Base-by-base conservation (phyloP, 192 early-diverging fungal species). In the Linnemannia schmuckeri region DNA sequence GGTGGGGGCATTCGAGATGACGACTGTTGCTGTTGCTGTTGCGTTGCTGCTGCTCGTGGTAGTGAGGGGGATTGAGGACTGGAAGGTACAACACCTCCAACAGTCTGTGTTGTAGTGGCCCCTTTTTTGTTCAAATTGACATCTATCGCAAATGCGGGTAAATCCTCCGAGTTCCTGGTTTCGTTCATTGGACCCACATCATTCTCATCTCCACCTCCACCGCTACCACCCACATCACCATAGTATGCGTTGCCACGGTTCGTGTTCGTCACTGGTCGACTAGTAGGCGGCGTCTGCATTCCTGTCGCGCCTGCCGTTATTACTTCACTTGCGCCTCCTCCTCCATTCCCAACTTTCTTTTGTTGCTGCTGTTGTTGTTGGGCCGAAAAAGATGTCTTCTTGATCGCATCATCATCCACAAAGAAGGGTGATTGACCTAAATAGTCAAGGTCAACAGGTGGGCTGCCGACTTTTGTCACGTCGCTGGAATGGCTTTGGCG, bases 401-500 rank as follows among this genome's bases (percentile, higher is more conserved):
- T 52, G 49, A 3, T 52, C 18, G n/a, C n/a, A 13, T 33, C 30
- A 33, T 35, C 61, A 12, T 33, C 30, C 30, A 27, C 61, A 66
- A 66, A 66, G 13, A 66, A 66, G 10, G 61, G 61, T 12, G 30
- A 66, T 4, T 27, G 27, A 15, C 30, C 30, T 6, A 49, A 27
- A 1, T 74, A 13, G 42, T 37, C 37, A 37, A 47, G 7, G 13
- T 35, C 20, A 1, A 37, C 38, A 12, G 74, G 33, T 10, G 76
- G 44, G 22, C 74, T 75, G 27, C 63, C 66, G 9, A 70, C 44
- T 30, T 78, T 78, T 0, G 76, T 78, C 13, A 33, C 35, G 17
- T 70, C 76, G 15, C 76, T 78, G 33, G 68, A 78, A 69, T 49
- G 61, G 30, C 76, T 78, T 44, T 68, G 40, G 0, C 66, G 44